Evolutionary conservation across 176 grass and related monocot species (phyloP).

Genomic region (Zea mays): DNA sequence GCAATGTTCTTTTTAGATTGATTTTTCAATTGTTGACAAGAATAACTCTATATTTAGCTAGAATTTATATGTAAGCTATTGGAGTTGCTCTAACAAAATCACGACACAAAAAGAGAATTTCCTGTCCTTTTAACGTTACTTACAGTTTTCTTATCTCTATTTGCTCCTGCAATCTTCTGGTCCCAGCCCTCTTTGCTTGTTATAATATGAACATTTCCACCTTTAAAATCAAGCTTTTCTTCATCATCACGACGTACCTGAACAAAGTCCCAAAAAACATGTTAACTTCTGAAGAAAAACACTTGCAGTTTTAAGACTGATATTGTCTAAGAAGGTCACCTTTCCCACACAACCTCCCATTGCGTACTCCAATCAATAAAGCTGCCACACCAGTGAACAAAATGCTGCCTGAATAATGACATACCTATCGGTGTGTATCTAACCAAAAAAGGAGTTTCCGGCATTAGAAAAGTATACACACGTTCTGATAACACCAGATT

Average conservation of each 20-base stretch:
- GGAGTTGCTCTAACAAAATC: no score
- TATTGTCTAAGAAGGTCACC: conserved; percentile 29
- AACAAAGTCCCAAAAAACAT: conserved; percentile 20
- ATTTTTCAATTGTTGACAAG: no score
- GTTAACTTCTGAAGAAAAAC: neutral
- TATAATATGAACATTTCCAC: conserved; percentile 82
- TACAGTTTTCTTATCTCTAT: conserved; percentile 84
- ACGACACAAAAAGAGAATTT: neutral
- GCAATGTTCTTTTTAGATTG: no score
- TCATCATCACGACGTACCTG: conserved; percentile 53
- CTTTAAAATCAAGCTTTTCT: conserved; percentile 71
- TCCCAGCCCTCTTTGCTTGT: conserved; percentile 88
- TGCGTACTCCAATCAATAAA: neutral
- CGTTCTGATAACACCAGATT: neutral
- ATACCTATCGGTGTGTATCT: conserved; percentile 5
- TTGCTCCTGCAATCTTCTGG: conserved; percentile 79
- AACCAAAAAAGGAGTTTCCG: neutral
- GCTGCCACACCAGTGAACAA: conserved; percentile 3
- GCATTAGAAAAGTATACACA: neutral
- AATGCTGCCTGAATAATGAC: neutral
- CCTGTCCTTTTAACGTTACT: conserved; percentile 31
- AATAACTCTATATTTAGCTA: no score
- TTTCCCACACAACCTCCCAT: conserved; percentile 53
- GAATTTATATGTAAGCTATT: no score
- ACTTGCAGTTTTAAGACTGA: neutral